These are phyloP conservation scores for Nosema muscidifuracis DNA, from an alignment of 371 early-diverging fungal species.

Conservation along the genomic window DNA sequence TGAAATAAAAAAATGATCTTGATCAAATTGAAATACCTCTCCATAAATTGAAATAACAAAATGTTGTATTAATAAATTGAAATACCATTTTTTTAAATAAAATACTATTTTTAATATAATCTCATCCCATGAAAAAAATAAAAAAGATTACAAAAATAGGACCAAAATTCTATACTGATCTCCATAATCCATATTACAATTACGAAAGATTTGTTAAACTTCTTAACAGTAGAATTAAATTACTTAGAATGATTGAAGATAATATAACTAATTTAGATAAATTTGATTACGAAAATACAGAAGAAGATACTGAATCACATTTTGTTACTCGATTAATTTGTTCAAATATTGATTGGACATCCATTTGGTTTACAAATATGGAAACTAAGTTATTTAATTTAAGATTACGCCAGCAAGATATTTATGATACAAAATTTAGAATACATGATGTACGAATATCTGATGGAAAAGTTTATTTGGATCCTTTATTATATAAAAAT, in stretches of 20 bases:
- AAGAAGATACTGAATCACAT: conserved; percentile 47
- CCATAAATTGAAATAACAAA: no score
- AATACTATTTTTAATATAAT: no score
- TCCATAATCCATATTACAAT: conserved; percentile 7
- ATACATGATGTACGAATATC: no score
- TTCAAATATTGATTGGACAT: conserved; percentile 31
- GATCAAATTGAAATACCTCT: no score
- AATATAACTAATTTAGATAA: conserved; percentile 4
- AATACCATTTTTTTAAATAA: no score
- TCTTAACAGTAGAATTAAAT: conserved; percentile 19
- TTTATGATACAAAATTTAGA: no score
- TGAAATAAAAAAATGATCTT: no score
- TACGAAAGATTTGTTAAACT: conserved; percentile 39
- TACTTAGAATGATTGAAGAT: conserved; percentile 8
- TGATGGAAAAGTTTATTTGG: no score
- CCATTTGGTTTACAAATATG: conserved; percentile 52
- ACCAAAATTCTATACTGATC: conserved; percentile 37
- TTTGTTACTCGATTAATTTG: conserved; percentile 40
- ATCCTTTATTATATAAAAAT: no score
- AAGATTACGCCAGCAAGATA: neutral
- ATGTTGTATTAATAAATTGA: no score
- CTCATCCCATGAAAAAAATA: no score
- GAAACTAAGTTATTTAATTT: conserved; percentile 54
- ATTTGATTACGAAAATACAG: neutral
- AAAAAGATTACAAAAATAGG: no score